Percentiles rank a stretch among this genome's conserved stretches.
Conservation (phyloP, 352 stramenopile species). For the Salisapilia sapeloensis region DNA sequence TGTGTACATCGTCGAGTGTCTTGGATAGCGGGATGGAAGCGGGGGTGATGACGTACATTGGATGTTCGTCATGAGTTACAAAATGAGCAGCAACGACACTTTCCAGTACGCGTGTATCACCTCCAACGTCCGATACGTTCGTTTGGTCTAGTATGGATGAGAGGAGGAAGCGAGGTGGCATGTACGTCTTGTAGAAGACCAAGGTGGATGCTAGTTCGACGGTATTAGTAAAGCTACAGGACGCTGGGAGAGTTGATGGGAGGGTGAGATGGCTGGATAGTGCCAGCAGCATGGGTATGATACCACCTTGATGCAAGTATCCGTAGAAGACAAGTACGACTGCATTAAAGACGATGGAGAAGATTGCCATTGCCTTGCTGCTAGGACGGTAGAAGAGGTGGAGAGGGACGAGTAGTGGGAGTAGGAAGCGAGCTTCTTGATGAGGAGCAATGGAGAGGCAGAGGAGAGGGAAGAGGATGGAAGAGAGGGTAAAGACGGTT, state of each 20-base stretch:
- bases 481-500: slow-evolving; percentile 11
- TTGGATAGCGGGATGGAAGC: too few relatives aligned
- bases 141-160: too few relatives aligned
- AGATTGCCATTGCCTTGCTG: slow-evolving; percentile 3
- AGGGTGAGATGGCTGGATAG: slow-evolving; percentile 8
- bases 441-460: slow-evolving; percentile 86
- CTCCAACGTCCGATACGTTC: too few relatives aligned
- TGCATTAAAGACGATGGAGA: slow-evolving; percentile 43
- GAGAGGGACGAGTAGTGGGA: slow-evolving; percentile 77
- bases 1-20: too few relatives aligned
- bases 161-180: slow-evolving; percentile 66
- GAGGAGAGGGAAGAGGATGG: slow-evolving; percentile 48
- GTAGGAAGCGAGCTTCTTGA: slow-evolving; percentile 86
- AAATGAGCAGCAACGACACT: too few relatives aligned
- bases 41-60: too few relatives aligned
- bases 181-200: slow-evolving; percentile 65
- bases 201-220: slow-evolving; percentile 10
- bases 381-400: slow-evolving; percentile 23
- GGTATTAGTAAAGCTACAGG: slow-evolving; percentile 9
- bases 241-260: slow-evolving; percentile 5
- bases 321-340: slow-evolving; percentile 42
- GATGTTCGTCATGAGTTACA: too few relatives aligned
- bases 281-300: slow-evolving; percentile 38
- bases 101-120: too few relatives aligned
- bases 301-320: slow-evolving; percentile 46